A percentile compares a stretch with the other conserved stretches of the same genome.
Evolutionary conservation across 148 eudicot genomes (phyloP).

Genomic region (Vaccinium myrtillus): DNA sequence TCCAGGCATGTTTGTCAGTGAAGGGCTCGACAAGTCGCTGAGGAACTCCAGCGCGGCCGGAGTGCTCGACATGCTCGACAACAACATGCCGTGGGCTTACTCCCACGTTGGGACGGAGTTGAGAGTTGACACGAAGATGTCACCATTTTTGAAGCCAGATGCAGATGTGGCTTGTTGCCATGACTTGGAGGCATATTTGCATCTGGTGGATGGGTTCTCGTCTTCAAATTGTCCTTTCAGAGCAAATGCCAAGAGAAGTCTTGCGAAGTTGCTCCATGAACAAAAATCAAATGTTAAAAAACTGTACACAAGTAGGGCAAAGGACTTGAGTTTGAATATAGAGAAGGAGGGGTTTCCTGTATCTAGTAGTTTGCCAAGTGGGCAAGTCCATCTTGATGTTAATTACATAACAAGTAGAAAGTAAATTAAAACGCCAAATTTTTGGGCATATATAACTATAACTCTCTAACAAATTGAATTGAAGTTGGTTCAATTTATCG

Average conservation of each 20-base stretch:
- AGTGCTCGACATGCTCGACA: slow-evolving; percentile 48
- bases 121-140: slow-evolving; percentile 71
- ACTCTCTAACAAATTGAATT: too few relatives aligned
- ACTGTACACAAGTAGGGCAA: slow-evolving; percentile 67
- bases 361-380: slow-evolving; percentile 37
- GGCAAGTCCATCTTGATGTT: slow-evolving; percentile 49
- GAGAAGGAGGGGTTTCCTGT: slow-evolving; percentile 34
- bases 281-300: slow-evolving; percentile 78
- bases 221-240: slow-evolving; percentile 69
- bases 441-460: too few relatives aligned
- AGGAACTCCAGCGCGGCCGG: slow-evolving; percentile 22
- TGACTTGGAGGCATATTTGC: slow-evolving; percentile 88
- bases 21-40: slow-evolving; percentile 51
- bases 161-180: slow-evolving; percentile 93
- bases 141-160: slow-evolving; percentile 69
- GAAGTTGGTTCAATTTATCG: too few relatives aligned
- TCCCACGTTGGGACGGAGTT: slow-evolving; percentile 73
- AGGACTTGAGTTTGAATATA: slow-evolving; percentile 50
- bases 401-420: neutral
- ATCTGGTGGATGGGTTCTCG: slow-evolving; percentile 72
- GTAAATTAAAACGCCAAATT: neutral
- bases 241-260: slow-evolving; percentile 75
- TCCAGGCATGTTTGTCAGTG: slow-evolving; percentile 86
- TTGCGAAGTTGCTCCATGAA: slow-evolving; percentile 58
- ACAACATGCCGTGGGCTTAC: slow-evolving; percentile 72